A percentile compares a stretch with the other conserved stretches of the same genome.
These are phyloP conservation scores for Agrocybe praecox DNA, from an alignment of 768 basidiomycete genomes.

Conservation along the genomic window DNA sequence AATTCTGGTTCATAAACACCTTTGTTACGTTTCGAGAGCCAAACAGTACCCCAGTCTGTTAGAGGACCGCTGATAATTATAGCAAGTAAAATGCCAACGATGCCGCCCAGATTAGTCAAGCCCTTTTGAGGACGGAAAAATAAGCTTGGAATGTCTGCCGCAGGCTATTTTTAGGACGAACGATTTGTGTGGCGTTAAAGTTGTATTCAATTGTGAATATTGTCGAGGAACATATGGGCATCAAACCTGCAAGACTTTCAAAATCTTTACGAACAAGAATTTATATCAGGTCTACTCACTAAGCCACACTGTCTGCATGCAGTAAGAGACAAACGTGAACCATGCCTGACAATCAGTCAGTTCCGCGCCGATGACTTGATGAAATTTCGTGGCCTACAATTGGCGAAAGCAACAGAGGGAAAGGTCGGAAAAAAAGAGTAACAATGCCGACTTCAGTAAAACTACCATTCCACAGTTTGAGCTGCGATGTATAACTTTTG, in stretches of 20 bases:
- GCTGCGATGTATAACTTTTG: slow-evolving; percentile 33
- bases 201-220: slow-evolving; percentile 46
- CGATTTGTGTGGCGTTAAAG: slow-evolving; percentile 43
- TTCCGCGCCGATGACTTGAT: too few species aligned
- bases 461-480: slow-evolving; percentile 38
- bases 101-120: slow-evolving; percentile 43
- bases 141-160: too few species aligned
- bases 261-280: not conserved
- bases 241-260: slow-evolving; percentile 29
- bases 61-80: slow-evolving; percentile 38
- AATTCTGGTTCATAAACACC: slow-evolving; percentile 52
- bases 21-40: slow-evolving; percentile 43
- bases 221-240: slow-evolving; percentile 45
- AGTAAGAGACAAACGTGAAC: slow-evolving; percentile 40
- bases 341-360: slow-evolving; percentile 22
- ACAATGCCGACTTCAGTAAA: slow-evolving; percentile 35
- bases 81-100: slow-evolving; percentile 43
- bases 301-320: slow-evolving; percentile 47
- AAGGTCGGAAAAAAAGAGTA: slow-evolving; percentile 39
- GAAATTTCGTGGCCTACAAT: slow-evolving; percentile 32
- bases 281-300: too few species aligned
- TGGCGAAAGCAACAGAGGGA: slow-evolving; percentile 46
- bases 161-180: too few species aligned
- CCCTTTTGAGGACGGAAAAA: too few species aligned
- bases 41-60: slow-evolving; percentile 44